Evolutionary conservation across 768 basidiomycete species (phyloP), one percentile per base, ranked within the genome.

Genomic region (Phylloporus sp.): DNA sequence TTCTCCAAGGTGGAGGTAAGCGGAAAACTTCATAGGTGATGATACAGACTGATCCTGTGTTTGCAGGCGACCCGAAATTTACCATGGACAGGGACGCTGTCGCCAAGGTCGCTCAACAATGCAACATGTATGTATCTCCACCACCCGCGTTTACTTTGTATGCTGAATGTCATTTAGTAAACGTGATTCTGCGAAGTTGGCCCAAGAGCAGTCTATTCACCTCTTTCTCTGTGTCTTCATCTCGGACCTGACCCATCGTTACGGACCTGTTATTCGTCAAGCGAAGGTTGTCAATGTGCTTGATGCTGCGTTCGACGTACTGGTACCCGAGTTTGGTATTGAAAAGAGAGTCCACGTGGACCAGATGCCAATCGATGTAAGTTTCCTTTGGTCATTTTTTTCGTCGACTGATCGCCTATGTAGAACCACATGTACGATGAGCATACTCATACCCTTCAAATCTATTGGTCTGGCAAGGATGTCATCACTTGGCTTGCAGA

Each of bases 331-430:
- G 69, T 98, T 98, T 65, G 92, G 95, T 28, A 97, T 99, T 59
- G 97, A 99, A 75, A 99, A 99, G 76, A 82, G 97, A 32, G 95
- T 98, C 3, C 97, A 98, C 62, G 91, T 95, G 36, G 97, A 98
- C 66, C 94, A 98, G 72, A 97, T 99, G 91, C 95, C 97, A 23
- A 91, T 97, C 52, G 92, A 97, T 58, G 92, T 94, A 64, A 72
- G 86, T 71, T 9, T 35, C 20, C 38, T 47, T 40, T 2, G 28
- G 39, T 6, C 13, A 45, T 48, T 9, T 40, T 35, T 31, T 16
- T 18, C 10, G 7, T 13, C n/a, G 15, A 23, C 58, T 70, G 27
- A 73, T 55, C 16, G n/a, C 34, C 10, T 26, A 23, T 13, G 35
- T 45, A 95, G 88, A 97, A 95, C 61, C 88, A 93, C 64, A 92